Evolutionary conservation across 306 rosid species (phyloP), one percentile per base, ranked within the genome.

Genomic region (Pachyrhizus erosus): DNA sequence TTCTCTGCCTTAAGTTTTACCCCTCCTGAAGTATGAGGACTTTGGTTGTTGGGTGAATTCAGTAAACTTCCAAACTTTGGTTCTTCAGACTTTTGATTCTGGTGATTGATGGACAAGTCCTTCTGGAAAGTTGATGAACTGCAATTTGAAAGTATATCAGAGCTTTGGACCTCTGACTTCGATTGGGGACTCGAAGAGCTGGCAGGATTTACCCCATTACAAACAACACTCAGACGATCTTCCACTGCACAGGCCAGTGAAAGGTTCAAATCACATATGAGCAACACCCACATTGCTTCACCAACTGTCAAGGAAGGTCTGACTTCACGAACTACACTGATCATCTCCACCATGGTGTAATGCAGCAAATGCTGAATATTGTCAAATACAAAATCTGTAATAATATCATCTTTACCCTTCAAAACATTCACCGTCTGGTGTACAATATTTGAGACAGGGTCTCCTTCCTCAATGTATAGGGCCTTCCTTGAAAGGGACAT

Each of bases 231-330:
- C 5, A 23, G 69, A 46, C 81, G 82, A 75, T 84, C 91, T 13
- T 81, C 83, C 43, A 75, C 27, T 14, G 72, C 74, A 87, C 88
- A 84, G 43, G 91, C 97, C 20, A 82, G 97, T 67, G 83, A 52
- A 55, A 92, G 82, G 80, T 89, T 90, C 78, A 92, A 77, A 84
- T 90, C 94, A 21, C 86, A 85, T 43, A 92, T 76, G 86, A 92
- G 68, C 84, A 90, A 84, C 79, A 81, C 75, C 97, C 97, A 92
- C 97, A 92, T 89, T 60, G 92, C 97, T 58, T 92, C 97, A 15
- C 87, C 86, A 40, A 61, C 86, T 15, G 91, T 81, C 60, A 92
- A 80, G 70, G 86, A 92, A 9, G 91, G 94, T 80, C 77, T 90
- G 45, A 92, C 78, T 80, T 90, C 94, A 13, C 81, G 78, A 67